Conservation (phyloP, 1,284 basidiomycete genomes). For the Sporisorium scitamineum region DNA sequence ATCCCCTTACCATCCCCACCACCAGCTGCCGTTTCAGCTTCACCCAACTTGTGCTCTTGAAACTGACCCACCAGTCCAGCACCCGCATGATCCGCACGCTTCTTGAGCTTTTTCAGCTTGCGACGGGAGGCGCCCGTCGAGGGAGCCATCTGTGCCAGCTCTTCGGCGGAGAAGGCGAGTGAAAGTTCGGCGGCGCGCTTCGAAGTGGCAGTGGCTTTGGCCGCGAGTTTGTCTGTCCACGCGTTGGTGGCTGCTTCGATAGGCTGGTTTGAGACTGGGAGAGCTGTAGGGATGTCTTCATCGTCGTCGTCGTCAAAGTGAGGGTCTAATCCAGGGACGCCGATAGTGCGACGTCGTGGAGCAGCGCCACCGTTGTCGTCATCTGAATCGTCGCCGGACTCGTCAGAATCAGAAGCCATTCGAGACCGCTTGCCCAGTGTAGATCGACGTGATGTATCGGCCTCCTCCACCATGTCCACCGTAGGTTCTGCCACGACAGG, state of each 20-base stretch:
- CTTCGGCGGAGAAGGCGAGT: conserved; percentile 31
- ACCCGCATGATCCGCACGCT: conserved; percentile 34
- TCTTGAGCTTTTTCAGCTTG: conserved; percentile 54
- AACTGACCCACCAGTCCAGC: conserved; percentile 43
- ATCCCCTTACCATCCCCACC: conserved; percentile 4
- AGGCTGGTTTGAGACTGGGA: neutral
- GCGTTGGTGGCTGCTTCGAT: neutral
- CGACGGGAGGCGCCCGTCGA: conserved; percentile 14
- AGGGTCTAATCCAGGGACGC: conserved; percentile 27
- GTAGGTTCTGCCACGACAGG: neutral
- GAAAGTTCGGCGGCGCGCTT: conserved; percentile 35
- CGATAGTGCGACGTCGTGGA: neutral
- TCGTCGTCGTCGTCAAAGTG: conserved; percentile 5
- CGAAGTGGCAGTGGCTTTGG: conserved; percentile 20
- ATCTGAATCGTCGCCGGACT: neutral
- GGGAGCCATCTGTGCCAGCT: conserved; percentile 37
- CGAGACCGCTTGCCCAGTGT: conserved; percentile 44
- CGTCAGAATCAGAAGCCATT: conserved; percentile 12
- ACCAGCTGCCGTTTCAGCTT: neutral
- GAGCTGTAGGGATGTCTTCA: neutral
- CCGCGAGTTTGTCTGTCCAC: conserved; percentile 32
- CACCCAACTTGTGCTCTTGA: conserved; percentile 25
- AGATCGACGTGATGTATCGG: conserved; percentile 27
- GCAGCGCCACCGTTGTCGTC: neutral
- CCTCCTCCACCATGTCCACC: neutral